phyloP scores from a whole-genome alignment of 148 eudicot genomes.

The Gaultheria prostrata region DNA sequence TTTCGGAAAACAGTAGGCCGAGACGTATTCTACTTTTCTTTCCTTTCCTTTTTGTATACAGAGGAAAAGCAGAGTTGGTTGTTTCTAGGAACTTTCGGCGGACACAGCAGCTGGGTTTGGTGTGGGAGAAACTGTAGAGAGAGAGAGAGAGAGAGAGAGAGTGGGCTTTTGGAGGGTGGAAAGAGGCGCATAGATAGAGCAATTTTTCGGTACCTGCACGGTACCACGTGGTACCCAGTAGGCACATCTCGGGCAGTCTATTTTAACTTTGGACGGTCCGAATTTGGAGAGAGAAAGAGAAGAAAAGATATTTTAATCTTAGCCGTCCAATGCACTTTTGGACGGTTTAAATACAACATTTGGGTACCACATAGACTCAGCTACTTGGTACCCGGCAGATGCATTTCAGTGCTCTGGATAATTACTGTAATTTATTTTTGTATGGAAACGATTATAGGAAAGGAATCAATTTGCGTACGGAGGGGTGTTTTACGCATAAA shows the following conservation, averaged over 20 bases:
- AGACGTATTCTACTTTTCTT: not conserved
- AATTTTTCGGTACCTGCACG: too few species aligned
- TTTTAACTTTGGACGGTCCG: too few species aligned
- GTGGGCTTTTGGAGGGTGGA: slow-evolving; percentile 20
- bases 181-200: slow-evolving; percentile 17
- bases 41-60: too few species aligned
- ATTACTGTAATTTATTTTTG: not conserved
- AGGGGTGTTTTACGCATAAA: not conserved
- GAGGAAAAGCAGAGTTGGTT: too few species aligned
- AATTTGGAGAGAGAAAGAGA: too few species aligned
- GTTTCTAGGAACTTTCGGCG: slow-evolving; percentile 22
- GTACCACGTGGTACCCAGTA: too few species aligned
- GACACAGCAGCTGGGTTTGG: slow-evolving; percentile 16
- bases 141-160: slow-evolving; percentile 6
- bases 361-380: too few species aligned
- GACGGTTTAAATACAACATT: too few species aligned
- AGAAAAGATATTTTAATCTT: too few species aligned
- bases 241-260: too few species aligned
- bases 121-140: not conserved
- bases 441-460: not conserved
- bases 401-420: not conserved
- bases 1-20: not conserved
- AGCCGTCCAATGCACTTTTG: too few species aligned
- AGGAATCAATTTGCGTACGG: not conserved
- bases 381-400: too few species aligned